These are phyloP conservation scores for Encephalitozoon romaleae DNA, from an alignment of 371 early-diverging fungal species.

Conservation along the genomic window DNA sequence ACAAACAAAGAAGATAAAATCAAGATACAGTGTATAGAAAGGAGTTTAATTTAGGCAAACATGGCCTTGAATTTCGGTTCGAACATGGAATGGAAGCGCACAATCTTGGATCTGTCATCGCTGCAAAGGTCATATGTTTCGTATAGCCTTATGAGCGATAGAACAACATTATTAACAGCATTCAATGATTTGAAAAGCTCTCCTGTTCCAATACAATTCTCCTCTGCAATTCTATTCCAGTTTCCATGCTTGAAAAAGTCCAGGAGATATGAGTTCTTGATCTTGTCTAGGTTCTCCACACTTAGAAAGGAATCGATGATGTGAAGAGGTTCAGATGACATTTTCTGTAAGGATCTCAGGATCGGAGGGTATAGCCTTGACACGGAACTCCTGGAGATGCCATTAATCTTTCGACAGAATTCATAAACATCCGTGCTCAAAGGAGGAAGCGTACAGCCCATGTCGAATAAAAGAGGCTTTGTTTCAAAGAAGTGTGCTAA, in stretches of 20 bases:
- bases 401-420: conserved; percentile 19
- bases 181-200: conserved; percentile 51
- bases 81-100: conserved; percentile 37
- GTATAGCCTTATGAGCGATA: conserved; percentile 25
- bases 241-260: conserved; percentile 53
- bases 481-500: conserved; percentile 50
- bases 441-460: not conserved
- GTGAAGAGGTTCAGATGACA: not conserved
- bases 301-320: conserved; percentile 30
- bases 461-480: conserved; percentile 1
- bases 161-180: conserved; percentile 40
- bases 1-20: not conserved
- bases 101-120: conserved; percentile 16
- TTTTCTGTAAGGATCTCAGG: conserved; percentile 1
- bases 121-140: conserved; percentile 35
- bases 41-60: conserved; percentile 48
- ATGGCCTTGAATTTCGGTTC: conserved; percentile 50
- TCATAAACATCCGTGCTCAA: not conserved
- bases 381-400: not conserved
- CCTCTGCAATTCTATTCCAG: conserved; percentile 25
- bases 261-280: conserved; percentile 56
- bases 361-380: not conserved
- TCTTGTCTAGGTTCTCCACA: not conserved
- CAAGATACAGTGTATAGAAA: not conserved
- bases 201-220: conserved; percentile 46